Base-by-base conservation (phyloP, 768 basidiomycete species). In the Crepidotus variabilis region DNA sequence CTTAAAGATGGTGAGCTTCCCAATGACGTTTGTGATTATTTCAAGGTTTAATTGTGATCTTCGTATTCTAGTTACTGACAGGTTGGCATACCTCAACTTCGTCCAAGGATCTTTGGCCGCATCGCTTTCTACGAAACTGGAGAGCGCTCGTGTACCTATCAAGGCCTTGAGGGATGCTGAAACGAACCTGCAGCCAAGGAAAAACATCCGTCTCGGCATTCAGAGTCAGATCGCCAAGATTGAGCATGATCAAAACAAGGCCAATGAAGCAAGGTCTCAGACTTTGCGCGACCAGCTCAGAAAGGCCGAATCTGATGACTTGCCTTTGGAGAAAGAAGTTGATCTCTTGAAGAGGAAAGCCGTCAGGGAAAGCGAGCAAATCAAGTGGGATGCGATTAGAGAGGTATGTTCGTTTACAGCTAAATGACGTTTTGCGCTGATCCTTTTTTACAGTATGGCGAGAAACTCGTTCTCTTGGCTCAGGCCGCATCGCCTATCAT, bases 41-140 rank as follows among this genome's bases (percentile, higher is more conserved):
- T 57, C 51, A 18, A 51, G 48, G 39, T 16, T 46, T 11, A 9
- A 32, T 43, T 45, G 52, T 48, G 47, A 47, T 52, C 61, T 47
- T 43, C 49, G 36, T 34, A 59, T 58, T 50, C 21, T 24, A 88
- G 90, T 92, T 4, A 83, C 87, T 47, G 92, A 94, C 68, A 80
- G 92, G 33, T 75, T 94, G 21, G 92, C 88, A 1, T 94, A 87
- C 71, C 72, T 94, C 51, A 90, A 89, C 67, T 94, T 85, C 61
- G 80, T 90, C 10, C 79, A 87, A 46, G 90, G 89, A 9, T 80
- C 86, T 20, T 76, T 94, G 18, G 75, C 87, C 2, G 69, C 69
- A 33, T 77, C 84, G 2, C 76, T 93, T 28, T 81, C 89, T 1
- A 64, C 69, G 22, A 85, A 84, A 63, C 68, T 93, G 16, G 81